Conservation (phyloP, 176 grass and related monocot species). For the Dactylis glomerata region DNA sequence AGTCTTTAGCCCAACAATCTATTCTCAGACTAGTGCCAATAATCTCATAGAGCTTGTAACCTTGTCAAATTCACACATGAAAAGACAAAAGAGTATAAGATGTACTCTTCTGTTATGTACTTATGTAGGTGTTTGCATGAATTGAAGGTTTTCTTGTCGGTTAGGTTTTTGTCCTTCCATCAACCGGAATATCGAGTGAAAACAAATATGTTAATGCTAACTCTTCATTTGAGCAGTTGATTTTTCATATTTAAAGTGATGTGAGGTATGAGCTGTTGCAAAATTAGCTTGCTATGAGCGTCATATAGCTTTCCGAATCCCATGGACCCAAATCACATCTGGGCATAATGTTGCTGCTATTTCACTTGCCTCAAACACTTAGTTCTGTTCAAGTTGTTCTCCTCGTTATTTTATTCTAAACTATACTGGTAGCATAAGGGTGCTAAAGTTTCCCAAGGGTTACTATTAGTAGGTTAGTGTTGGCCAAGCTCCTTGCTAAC, state of each 20-base stretch:
- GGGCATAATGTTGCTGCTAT: background rate
- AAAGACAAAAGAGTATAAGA: background rate
- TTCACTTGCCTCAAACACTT: background rate
- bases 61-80: background rate
- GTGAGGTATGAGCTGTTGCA: background rate
- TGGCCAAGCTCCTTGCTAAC: background rate
- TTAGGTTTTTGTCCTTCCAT: background rate
- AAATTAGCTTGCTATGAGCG: background rate
- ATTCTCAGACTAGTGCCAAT: background rate
- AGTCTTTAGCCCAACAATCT: background rate
- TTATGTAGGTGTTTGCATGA: background rate
- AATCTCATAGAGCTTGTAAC: background rate
- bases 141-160: background rate
- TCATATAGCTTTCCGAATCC: background rate
- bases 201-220: background rate
- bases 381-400: background rate
- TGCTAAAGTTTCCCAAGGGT: background rate
- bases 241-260: background rate
- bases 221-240: background rate
- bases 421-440: background rate
- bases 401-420: background rate
- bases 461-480: background rate
- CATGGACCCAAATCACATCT: background rate
- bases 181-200: background rate
- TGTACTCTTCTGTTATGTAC: background rate